Evolutionary conservation across 306 rosid genomes (phyloP).

Genomic region (Datisca glomerata): DNA sequence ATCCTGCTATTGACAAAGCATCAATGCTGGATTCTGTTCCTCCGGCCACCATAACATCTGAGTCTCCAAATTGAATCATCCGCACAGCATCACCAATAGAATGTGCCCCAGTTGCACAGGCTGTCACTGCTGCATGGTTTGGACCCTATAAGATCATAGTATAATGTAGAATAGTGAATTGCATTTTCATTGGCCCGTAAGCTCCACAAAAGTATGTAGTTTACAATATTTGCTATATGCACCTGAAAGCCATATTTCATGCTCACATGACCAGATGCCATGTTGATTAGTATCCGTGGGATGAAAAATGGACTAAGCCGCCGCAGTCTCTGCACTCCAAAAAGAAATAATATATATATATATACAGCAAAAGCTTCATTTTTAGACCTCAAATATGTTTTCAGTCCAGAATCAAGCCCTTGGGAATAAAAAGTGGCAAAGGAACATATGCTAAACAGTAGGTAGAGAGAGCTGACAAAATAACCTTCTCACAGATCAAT

Average conservation of each 20-base stretch:
- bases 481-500: conserved; percentile 77
- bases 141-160: conserved; percentile 43
- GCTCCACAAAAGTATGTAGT: background rate
- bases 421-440: no score
- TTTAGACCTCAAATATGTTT: no score
- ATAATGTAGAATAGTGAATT: background rate
- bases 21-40: conserved; percentile 97
- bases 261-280: conserved; percentile 99
- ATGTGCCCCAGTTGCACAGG: conserved; percentile 94
- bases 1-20: conserved; percentile 85
- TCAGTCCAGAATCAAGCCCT: no score
- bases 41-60: conserved; percentile 96
- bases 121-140: conserved; percentile 91
- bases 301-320: conserved; percentile 96
- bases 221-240: background rate
- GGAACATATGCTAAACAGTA: background rate
- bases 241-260: conserved; percentile 98
- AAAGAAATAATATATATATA: background rate
- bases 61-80: conserved; percentile 96
- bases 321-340: conserved; percentile 55
- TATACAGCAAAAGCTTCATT: no score
- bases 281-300: conserved; percentile 84
- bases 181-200: background rate
- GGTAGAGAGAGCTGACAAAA: background rate
- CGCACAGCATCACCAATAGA: conserved; percentile 91